Evolutionary conservation across 148 eudicot genomes (phyloP), one percentile per base, ranked within the genome.

Genomic region (Cornus florida): DNA sequence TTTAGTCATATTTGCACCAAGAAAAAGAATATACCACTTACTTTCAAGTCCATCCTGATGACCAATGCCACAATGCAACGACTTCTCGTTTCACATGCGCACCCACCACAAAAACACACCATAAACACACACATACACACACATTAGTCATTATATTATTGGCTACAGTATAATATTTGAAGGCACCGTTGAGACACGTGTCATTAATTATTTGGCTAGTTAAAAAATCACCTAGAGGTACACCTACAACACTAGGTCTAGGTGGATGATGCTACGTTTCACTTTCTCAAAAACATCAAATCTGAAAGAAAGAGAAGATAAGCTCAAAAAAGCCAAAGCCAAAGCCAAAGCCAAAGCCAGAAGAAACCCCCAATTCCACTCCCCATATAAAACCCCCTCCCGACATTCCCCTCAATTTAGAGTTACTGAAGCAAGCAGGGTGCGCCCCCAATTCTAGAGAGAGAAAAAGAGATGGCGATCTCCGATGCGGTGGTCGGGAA

Each of bases 401-500:
- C 19, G 62, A 62, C 23, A 62, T 62, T 62, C 66, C 24, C 66
- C 16, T 56, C 60, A 56, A 56, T 56, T 56, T 56, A 10, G 9
- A 56, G 43, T 7, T 4, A 39, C 43, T 28, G 28, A 28, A 28
- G 28, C 28, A 28, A 28, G 28, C 28, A 28, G 28, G 28, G 28
- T 16, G 3, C 3, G 24, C 2, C 66, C 23, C 23, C 66, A 62
- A 62, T 6, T 14, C 60, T 62, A 62, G 66, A 62, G 66, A 24
- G 38, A 50, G 38, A 38, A 35, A 57, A 31, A 64, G 35, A 41
- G 73, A 92, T 91, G 97, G 85, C 94, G 79, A 83, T 91, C 5
- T 93, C 95, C 10, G 95, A 91, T 60, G 72, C 87, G 66, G 93
- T 93, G 77, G 91, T 80, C 22, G 83, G 88, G 5, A 91, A 90